These are phyloP conservation scores for Coemansia sp. DNA, from an alignment of 192 early-diverging fungal species.

Conservation along the genomic window DNA sequence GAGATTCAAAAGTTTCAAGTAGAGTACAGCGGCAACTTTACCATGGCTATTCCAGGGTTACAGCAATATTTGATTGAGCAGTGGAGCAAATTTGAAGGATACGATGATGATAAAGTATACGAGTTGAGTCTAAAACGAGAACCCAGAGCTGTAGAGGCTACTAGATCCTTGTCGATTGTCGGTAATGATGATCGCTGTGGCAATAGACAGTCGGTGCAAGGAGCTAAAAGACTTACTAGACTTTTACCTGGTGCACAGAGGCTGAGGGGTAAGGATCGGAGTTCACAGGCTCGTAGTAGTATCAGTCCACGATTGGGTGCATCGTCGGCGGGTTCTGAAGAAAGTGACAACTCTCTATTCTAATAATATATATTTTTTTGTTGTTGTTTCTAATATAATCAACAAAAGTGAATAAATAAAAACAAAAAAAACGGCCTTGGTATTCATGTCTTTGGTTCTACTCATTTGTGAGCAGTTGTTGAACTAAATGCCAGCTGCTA, in stretches of 20 bases:
- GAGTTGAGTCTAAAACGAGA: slow-evolving; percentile 37
- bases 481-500: slow-evolving; percentile 21
- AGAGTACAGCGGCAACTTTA: slow-evolving; percentile 59
- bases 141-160: slow-evolving; percentile 16
- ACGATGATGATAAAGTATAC: slow-evolving; percentile 49
- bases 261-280: not conserved
- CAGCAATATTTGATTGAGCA: slow-evolving; percentile 50
- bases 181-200: not conserved
- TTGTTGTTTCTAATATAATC: not conserved
- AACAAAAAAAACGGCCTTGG: not conserved
- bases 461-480: slow-evolving; percentile 7
- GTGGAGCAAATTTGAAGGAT: slow-evolving; percentile 34
- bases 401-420: not conserved
- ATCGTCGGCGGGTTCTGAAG: too few relatives aligned
- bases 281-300: too few relatives aligned
- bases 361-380: not conserved
- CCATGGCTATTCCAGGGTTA: slow-evolving; percentile 47
- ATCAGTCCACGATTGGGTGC: too few relatives aligned
- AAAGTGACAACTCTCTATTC: too few relatives aligned
- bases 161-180: not conserved
- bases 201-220: not conserved
- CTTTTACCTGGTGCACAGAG: not conserved
- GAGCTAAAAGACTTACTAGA: not conserved
- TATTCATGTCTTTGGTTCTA: too few relatives aligned
- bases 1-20: slow-evolving; percentile 77